Base-by-base conservation (phyloP, 2,329 filamentous ascomycete species). In the Podosphaera fusca region DNA sequence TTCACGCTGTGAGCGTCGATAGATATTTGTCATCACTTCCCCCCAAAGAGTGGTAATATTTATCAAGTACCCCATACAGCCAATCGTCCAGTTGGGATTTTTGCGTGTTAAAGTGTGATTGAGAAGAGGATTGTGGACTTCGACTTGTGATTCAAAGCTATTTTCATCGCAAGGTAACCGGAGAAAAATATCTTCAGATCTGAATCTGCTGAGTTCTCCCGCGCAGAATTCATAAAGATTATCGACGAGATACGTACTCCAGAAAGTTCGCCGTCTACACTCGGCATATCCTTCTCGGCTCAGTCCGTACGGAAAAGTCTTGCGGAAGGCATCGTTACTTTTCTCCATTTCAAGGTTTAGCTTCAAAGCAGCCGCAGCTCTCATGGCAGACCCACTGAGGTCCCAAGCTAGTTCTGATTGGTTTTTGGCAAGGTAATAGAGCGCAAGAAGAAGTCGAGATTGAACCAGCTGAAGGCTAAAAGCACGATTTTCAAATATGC, bases 181-280 rank as follows among this genome's bases (percentile, higher is more conserved):
- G 10, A 85, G 71, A 63, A 83, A 82, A 47, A 84, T 76, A 59
- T 86, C 79, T 60, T 83, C 76, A 3, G 77, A 71, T 53, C 79
- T 76, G 59, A 86, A 74, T 59, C 77, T 74, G 53, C 73, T 77
- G 5, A 73, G 68, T 1, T 74, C 73, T 2, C 73, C 71, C 1
- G 75, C 74, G 56, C 75, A 80, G 59, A 80, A 74, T 12, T 76
- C 76, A 53, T 78, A 80, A 59, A 82, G 77, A 53, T 81, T 76
- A 68, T 87, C 84, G 67, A 85, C 75, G 62, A 86, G 70, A 62
- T 82, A 85, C 55, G 79, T 75, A 34, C 80, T 78, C 83, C 83
- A 88, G 64, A 86, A 82, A 0, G 82, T 86, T 57, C 84, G 74
- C 60, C 83, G 75, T 59, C 79, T 75, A 62, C 81, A 82, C 68